Evolutionary conservation across 2,329 filamentous ascomycete genomes (phyloP).

Genomic region (Aspergillus persii): DNA sequence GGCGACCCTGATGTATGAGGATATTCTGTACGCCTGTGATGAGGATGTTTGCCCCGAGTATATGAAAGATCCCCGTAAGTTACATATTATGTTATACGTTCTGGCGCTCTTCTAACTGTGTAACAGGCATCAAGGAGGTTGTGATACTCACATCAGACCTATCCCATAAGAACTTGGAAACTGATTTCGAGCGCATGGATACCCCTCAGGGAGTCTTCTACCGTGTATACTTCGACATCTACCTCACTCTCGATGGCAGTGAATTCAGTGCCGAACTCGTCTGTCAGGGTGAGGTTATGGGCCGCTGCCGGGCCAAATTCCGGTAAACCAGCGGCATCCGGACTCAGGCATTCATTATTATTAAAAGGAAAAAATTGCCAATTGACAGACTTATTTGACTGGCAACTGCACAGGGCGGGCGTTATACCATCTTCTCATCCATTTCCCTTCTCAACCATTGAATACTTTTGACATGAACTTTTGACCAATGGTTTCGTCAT

Average conservation of each 20-base stretch:
- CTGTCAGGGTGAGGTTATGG: slow-evolving; percentile 99
- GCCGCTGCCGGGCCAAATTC: slow-evolving; percentile 89
- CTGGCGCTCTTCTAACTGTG: too few relatives aligned
- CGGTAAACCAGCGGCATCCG: slow-evolving; percentile 42
- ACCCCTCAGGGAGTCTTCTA: slow-evolving; percentile 97
- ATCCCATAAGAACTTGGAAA: slow-evolving; percentile 96
- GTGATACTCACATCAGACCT: slow-evolving; percentile 96
- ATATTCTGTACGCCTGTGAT: slow-evolving; percentile 95
- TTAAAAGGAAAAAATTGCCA: too few relatives aligned
- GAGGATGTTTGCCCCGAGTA: slow-evolving; percentile 98
- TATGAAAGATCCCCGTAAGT: slow-evolving; percentile 98
- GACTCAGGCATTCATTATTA: too few relatives aligned
- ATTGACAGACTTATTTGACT: too few relatives aligned
- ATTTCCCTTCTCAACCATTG: slow-evolving; percentile 2
- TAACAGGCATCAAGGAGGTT: slow-evolving; percentile 92
- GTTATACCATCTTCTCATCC: neutral
- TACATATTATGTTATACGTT: neutral
- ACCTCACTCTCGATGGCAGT: slow-evolving; percentile 91
- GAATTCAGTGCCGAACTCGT: slow-evolving; percentile 98
- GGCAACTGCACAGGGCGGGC: too few relatives aligned
- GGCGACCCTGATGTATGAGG: slow-evolving; percentile 98
- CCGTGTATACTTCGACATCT: slow-evolving; percentile 67
- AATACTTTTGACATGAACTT: slow-evolving; percentile 14
- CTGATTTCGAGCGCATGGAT: slow-evolving; percentile 99
- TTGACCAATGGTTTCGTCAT: neutral